phyloP scores from a whole-genome alignment of 2,329 filamentous ascomycete species.

The Fusarium sterilihyphosum region DNA sequence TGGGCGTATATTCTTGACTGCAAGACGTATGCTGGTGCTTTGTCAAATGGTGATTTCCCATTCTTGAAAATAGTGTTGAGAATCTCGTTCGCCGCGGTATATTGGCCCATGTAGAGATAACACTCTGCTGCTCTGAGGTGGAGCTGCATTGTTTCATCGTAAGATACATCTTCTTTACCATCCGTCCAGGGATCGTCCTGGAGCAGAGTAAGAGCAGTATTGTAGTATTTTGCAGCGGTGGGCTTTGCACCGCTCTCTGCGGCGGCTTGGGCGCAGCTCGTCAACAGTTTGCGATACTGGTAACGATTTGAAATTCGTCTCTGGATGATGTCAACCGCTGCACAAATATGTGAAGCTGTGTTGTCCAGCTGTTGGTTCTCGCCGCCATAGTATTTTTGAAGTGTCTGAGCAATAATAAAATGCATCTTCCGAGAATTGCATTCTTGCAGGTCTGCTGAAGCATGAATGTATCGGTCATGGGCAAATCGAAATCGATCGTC shows the following conservation, averaged over 20 bases:
- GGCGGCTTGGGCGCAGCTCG: conserved; percentile 80
- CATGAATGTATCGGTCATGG: conserved; percentile 87
- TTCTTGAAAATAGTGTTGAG: conserved; percentile 75
- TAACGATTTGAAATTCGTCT: conserved; percentile 67
- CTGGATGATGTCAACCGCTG: conserved; percentile 79
- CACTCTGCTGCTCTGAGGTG: conserved; percentile 85
- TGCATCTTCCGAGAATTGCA: conserved; percentile 83
- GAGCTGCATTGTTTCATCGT: conserved; percentile 85
- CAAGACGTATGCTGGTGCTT: conserved; percentile 84
- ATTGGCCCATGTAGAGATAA: conserved; percentile 80
- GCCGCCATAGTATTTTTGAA: conserved; percentile 75
- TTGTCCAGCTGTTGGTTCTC: conserved; percentile 74
- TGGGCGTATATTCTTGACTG: conserved; percentile 82
- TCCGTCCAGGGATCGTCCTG: conserved; percentile 83
- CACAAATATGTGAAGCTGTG: conserved; percentile 83
- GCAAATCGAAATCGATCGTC: conserved; percentile 90
- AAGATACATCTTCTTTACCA: conserved; percentile 75
- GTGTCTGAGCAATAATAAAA: conserved; percentile 83
- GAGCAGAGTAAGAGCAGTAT: conserved; percentile 78
- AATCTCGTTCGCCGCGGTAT: conserved; percentile 72
- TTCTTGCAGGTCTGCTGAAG: conserved; percentile 75
- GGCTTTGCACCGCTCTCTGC: conserved; percentile 84
- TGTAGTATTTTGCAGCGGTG: conserved; percentile 85
- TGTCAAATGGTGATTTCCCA: conserved; percentile 78
- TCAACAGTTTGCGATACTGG: conserved; percentile 79